Percentiles rank a stretch among this genome's conserved stretches.
phyloP scores from a whole-genome alignment of 1,139 yeast species.

The Geotrichum aggregatum region DNA sequence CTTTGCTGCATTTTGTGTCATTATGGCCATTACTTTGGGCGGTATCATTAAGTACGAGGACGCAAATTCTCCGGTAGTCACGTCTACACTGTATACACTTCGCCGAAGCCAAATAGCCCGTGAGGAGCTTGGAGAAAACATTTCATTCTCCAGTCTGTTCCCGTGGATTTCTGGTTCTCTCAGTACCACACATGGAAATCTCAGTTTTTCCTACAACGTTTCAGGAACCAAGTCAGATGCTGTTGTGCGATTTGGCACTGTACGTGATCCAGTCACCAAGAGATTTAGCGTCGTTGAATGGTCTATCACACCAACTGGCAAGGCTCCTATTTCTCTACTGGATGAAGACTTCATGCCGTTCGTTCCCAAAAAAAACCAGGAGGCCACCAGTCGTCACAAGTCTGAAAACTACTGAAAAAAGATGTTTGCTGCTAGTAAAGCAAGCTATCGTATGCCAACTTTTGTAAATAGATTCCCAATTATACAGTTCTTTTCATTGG shows the following conservation, averaged over 20 bases:
- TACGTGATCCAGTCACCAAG: conserved; percentile 31
- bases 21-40: conserved; percentile 61
- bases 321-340: conserved; percentile 31
- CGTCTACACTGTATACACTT: conserved; percentile 80
- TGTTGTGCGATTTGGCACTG: conserved; percentile 38
- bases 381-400: conserved; percentile 29
- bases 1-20: conserved; percentile 57
- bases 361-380: conserved; percentile 37
- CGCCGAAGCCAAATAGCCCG: conserved; percentile 73
- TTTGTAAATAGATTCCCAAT: conserved; percentile 8
- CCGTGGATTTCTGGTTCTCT: conserved; percentile 90
- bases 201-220: conserved; percentile 67
- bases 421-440: neutral
- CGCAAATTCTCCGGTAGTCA: conserved; percentile 78
- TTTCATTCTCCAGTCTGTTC: conserved; percentile 62
- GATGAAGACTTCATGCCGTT: conserved; percentile 39
- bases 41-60: conserved; percentile 89
- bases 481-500: too few species aligned
- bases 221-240: conserved; percentile 47
- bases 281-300: conserved; percentile 38
- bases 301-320: conserved; percentile 33
- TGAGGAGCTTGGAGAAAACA: conserved; percentile 65
- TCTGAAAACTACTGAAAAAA: conserved; percentile 12
- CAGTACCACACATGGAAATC: conserved; percentile 76
- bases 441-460: neutral